A percentile compares a stretch with the other conserved stretches of the same genome.
phyloP scores from a whole-genome alignment of 306 rosid genomes.

The Vachellia collinsii region DNA sequence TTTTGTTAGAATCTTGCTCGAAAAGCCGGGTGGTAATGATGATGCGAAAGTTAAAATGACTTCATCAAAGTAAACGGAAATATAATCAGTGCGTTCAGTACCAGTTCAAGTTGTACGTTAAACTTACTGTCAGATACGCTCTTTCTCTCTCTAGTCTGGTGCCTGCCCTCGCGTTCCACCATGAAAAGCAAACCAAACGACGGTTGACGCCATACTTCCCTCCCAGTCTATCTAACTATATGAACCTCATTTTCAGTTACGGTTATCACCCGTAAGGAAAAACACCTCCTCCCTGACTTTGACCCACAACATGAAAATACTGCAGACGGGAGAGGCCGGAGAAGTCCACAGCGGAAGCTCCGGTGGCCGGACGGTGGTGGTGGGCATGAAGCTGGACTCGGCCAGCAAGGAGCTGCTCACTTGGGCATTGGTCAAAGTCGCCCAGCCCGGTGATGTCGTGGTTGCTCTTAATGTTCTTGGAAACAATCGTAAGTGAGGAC shows the following conservation, averaged over 20 bases:
- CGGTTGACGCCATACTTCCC: constrained; percentile 34
- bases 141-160: constrained; percentile 46
- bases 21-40: constrained; percentile 17
- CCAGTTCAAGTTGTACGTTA: constrained; percentile 24
- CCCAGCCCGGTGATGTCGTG: constrained; percentile 84
- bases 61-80: constrained; percentile 31
- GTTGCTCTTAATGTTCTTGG: constrained; percentile 86
- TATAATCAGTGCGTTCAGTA: constrained; percentile 16
- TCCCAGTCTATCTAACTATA: background rate
- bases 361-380: constrained; percentile 68
- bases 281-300: constrained; percentile 34
- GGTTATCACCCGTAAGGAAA: constrained; percentile 37
- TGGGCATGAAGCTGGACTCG: constrained; percentile 79
- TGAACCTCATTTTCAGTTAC: constrained; percentile 26
- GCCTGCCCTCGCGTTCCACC: constrained; percentile 21
- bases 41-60: constrained; percentile 30
- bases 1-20: constrained; percentile 9
- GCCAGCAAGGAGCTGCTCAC: constrained; percentile 77
- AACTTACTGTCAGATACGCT: constrained; percentile 1
- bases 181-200: constrained; percentile 47
- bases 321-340: constrained; percentile 39
- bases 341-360: constrained; percentile 40
- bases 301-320: constrained; percentile 50
- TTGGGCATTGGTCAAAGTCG: constrained; percentile 86
- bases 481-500: constrained; percentile 50